Percentiles rank a stretch among this genome's conserved stretches.
Evolutionary conservation across 371 early-diverging fungal genomes (phyloP).

Genomic region (Mycotypha africana): DNA sequence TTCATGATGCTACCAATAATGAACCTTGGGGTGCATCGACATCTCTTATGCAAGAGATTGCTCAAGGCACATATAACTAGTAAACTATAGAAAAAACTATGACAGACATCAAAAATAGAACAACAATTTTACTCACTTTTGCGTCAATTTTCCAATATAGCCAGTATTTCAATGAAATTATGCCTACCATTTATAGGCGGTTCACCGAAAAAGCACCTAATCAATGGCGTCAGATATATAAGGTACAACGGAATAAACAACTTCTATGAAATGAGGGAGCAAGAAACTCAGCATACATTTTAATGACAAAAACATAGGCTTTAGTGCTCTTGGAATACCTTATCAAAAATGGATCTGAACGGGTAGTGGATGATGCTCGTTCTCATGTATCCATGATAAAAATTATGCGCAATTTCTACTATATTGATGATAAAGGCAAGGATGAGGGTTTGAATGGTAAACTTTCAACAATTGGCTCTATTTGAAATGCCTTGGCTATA

Average conservation of each 20-base stretch:
- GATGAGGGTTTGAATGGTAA: constrained; percentile 95
- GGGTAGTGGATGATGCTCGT: constrained; percentile 84
- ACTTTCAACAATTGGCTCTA: neutral
- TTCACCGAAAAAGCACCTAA: constrained; percentile 79
- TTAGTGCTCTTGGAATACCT: constrained; percentile 90
- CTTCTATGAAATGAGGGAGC: neutral
- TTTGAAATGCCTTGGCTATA: no score
- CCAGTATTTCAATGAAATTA: constrained; percentile 88
- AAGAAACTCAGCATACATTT: neutral
- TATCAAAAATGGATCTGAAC: constrained; percentile 91
- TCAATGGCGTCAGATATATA: constrained; percentile 94
- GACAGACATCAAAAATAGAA: no score
- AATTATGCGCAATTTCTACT: constrained; percentile 75
- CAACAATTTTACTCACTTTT: no score
- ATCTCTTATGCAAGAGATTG: constrained; percentile 86
- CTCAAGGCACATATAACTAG: constrained; percentile 82
- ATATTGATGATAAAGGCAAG: constrained; percentile 88
- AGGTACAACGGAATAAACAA: constrained; percentile 58
- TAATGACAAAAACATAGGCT: no score
- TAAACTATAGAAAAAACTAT: constrained; percentile 39
- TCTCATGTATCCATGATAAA: constrained; percentile 83
- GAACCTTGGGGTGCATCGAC: constrained; percentile 94
- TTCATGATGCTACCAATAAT: constrained; percentile 80
- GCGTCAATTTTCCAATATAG: constrained; percentile 26
- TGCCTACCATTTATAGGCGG: constrained; percentile 85